A percentile compares a stretch with the other conserved stretches of the same genome.
Evolutionary conservation across 78 protist species (phyloP).

Genomic region (Dictyostelium firmibasis): DNA sequence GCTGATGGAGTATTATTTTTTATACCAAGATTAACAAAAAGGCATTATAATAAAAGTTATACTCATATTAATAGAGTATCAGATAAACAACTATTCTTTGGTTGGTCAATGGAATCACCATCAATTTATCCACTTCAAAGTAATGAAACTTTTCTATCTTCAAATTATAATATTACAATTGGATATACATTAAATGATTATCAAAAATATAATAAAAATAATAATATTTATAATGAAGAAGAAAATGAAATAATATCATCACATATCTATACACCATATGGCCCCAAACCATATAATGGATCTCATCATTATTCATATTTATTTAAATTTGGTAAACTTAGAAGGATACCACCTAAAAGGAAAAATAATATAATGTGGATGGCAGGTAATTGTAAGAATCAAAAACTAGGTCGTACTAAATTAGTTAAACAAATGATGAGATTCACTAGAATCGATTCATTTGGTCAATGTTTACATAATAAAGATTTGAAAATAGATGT

Average conservation of each 20-base stretch:
- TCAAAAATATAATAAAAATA: background rate
- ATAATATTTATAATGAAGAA: background rate
- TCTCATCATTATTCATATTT: background rate
- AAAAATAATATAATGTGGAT: background rate
- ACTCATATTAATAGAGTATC: background rate
- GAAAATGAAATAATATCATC: background rate
- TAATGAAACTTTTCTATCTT: too few species aligned
- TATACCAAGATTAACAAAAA: background rate
- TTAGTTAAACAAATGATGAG: background rate
- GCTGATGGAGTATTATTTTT: background rate
- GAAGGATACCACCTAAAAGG: background rate
- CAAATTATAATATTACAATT: background rate
- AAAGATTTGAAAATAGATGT: background rate
- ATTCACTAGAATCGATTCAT: background rate
- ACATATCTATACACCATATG: slow-evolving; percentile 10
- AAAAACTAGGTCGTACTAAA: background rate
- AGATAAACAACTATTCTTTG: background rate
- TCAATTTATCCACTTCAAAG: background rate
- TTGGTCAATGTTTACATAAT: background rate
- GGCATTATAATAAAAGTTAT: background rate
- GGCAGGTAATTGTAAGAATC: background rate
- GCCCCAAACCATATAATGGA: background rate
- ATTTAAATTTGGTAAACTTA: background rate
- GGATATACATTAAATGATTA: background rate
- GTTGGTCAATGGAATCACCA: background rate